Conservation (phyloP, 306 rosid genomes). For the Arachis stenosperma region DNA sequence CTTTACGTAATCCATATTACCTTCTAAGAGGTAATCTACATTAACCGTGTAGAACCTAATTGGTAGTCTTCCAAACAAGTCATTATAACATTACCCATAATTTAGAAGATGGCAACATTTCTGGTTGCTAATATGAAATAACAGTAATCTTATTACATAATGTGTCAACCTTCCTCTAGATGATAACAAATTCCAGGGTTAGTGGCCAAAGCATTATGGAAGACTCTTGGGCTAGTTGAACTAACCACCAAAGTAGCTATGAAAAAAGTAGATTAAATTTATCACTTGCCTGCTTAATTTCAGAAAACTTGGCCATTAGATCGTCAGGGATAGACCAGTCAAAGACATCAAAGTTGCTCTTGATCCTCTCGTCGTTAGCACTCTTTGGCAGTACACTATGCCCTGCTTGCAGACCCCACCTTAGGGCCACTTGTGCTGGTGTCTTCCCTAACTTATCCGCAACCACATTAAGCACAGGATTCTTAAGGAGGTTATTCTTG, state of each 20-base stretch:
- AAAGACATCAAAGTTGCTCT: conserved; percentile 23
- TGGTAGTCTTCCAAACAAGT: too few species aligned
- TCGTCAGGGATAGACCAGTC: conserved; percentile 31
- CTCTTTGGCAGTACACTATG: conserved; percentile 33
- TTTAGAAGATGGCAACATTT: too few species aligned
- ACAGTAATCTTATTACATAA: too few species aligned
- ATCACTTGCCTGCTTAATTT: conserved; percentile 26
- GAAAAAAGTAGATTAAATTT: neutral
- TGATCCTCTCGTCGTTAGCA: conserved; percentile 11
- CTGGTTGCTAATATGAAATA: too few species aligned
- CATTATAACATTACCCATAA: too few species aligned
- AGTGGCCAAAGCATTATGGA: neutral
- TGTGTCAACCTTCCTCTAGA: neutral
- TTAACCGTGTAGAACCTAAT: too few species aligned
- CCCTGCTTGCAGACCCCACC: conserved; percentile 27
- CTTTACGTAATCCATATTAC: too few species aligned
- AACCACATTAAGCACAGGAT: conserved; percentile 9
- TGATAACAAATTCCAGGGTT: neutral
- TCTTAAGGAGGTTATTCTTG: neutral
- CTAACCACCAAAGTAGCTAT: conserved; percentile 13
- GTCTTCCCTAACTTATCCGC: conserved; percentile 29
- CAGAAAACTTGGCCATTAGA: neutral
- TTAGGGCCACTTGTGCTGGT: conserved; percentile 32
- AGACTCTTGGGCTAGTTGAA: neutral
- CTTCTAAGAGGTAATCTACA: too few species aligned